Evolutionary conservation across 1,284 basidiomycete genomes (phyloP).

Genomic region (Leccinum brunneo-olivaceum): DNA sequence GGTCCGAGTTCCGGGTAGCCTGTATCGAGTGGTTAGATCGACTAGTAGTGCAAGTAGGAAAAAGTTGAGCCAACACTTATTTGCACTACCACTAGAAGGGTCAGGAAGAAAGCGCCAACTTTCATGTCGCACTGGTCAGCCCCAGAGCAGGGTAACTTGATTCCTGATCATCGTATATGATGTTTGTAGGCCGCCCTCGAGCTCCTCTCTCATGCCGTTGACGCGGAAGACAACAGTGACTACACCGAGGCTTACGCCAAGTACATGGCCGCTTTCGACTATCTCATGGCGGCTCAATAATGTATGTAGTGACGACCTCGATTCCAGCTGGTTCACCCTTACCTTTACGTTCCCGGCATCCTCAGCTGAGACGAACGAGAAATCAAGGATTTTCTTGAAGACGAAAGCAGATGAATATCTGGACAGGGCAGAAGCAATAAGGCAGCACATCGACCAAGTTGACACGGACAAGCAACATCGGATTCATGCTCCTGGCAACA

Average conservation of each 20-base stretch:
- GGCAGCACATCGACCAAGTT: conserved; percentile 53
- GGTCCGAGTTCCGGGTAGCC: background rate
- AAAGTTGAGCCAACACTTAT: too few relatives aligned
- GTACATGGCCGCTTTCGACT: conserved; percentile 92
- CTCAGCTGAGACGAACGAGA: conserved; percentile 29
- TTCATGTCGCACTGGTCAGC: conserved; percentile 1
- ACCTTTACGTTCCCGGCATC: background rate
- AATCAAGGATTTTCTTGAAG: conserved; percentile 81
- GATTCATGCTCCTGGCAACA: background rate
- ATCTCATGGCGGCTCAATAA: conserved; percentile 85
- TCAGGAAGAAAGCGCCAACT: too few relatives aligned
- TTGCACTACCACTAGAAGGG: too few relatives aligned
- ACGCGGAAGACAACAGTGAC: conserved; percentile 79
- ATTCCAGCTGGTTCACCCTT: conserved; percentile 25
- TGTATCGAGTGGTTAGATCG: too few relatives aligned
- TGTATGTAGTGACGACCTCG: conserved; percentile 30
- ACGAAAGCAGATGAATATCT: conserved; percentile 90
- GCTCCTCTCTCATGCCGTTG: conserved; percentile 26
- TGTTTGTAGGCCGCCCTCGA: conserved; percentile 15
- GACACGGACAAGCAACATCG: background rate
- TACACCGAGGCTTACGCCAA: conserved; percentile 93
- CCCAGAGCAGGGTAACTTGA: background rate
- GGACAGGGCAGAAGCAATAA: conserved; percentile 85
- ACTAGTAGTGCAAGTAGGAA: too few relatives aligned
- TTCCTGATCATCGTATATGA: background rate